Base-by-base conservation (phyloP, 805 yeast genomes). In the Candida arabinofermentans region DNA sequence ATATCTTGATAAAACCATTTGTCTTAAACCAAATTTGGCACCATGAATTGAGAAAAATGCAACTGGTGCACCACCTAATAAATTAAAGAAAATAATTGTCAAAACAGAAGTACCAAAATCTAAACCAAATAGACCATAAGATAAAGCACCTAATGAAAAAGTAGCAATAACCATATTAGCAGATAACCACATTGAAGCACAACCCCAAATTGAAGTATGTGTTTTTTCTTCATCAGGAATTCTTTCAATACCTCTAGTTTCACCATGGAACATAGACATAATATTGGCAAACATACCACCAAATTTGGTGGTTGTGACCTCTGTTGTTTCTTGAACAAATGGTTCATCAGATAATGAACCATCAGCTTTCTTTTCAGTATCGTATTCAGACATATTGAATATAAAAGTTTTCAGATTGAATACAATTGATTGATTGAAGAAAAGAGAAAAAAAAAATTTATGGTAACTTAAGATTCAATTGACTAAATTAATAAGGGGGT, bases 121-220 rank as follows among this genome's bases (percentile, higher is more conserved):
- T 48, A 90, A 67, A 10, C 72, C 81, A 55, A 77, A 87, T 21
- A 77, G 72, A 44, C 83, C 69, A 36, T 56, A 58, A 24, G 86
- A 86, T 33, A 83, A 62, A 48, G 76, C 83, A 62, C 97, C 96
- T 37, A 87, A 68, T 8, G 95, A 71, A 54, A 77, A 79, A 14
- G 96, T 78, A 17, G 96, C 88, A 57, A 89, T 77, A 42, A 86
- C 96, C 74, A 86, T 71, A 65, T 89, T 88, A 27, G 95, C 95
- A 7, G 95, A 83, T 54, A 84, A 74, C 96, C 96, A 89, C 91
- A 89, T 85, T 37, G 90, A 71, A 34, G 88, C 87, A 24, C 93
- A 85, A 50, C 75, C 77, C 66, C 77, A 69, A 46, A 83, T 58
- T 27, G 86, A 79, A 34, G 72, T 73, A 47, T 82, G 87, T 35